phyloP scores from a whole-genome alignment of 148 eudicot genomes.

The Cornus suecica region DNA sequence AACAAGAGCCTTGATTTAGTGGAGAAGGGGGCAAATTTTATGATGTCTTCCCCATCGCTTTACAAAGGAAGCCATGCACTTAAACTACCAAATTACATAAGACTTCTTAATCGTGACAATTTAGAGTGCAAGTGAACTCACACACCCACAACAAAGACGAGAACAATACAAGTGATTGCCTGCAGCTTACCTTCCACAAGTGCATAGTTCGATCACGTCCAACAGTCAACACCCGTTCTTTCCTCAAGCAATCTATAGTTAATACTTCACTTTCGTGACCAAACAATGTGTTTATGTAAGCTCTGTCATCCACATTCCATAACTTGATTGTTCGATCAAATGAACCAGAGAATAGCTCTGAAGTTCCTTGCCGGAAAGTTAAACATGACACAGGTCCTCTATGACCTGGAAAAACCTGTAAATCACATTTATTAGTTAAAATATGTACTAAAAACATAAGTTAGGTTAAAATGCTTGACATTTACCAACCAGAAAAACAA shows the following conservation, averaged over 20 bases:
- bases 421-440: constrained; percentile 22
- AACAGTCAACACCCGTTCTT: constrained; percentile 80
- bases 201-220: constrained; percentile 92
- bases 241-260: constrained; percentile 78
- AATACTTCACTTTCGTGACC: constrained; percentile 95
- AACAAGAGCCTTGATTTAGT: too few relatives aligned
- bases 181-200: constrained; percentile 68
- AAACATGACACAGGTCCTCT: constrained; percentile 89
- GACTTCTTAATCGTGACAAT: not conserved
- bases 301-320: constrained; percentile 89
- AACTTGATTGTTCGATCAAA: constrained; percentile 78
- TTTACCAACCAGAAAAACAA: not conserved
- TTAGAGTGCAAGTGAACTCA: not conserved
- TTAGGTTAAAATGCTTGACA: not conserved
- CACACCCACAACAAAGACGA: not conserved
- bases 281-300: constrained; percentile 66
- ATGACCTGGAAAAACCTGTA: constrained; percentile 94
- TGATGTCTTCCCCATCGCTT: too few relatives aligned
- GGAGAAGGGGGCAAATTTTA: too few relatives aligned
- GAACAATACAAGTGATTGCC: not conserved
- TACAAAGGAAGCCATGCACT: not conserved
- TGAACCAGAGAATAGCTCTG: constrained; percentile 89
- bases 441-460: constrained; percentile 13
- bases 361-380: constrained; percentile 80
- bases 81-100: too few relatives aligned